Percentiles rank a stretch among this genome's conserved stretches.
These are phyloP conservation scores for Rhodamnia argentea DNA, from an alignment of 345 rosid genomes.

Conservation along the genomic window DNA sequence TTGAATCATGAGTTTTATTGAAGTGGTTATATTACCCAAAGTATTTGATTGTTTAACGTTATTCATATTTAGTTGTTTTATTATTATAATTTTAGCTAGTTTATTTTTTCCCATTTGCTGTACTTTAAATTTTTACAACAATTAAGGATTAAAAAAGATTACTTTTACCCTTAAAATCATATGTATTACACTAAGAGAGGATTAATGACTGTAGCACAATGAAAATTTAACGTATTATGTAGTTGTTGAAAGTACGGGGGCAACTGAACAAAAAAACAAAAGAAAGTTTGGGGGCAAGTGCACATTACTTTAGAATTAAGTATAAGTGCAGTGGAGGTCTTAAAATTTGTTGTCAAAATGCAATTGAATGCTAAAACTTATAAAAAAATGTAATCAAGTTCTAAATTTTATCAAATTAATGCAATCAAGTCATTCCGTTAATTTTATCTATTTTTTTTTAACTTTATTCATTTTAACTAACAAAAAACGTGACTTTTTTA, in stretches of 20 bases:
- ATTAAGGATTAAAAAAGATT: neutral
- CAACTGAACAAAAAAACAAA: neutral
- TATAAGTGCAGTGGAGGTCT: too few relatives aligned
- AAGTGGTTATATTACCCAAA: neutral
- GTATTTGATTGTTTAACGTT: neutral
- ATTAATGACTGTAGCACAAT: neutral
- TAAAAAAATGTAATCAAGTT: too few relatives aligned
- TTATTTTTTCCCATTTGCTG: neutral
- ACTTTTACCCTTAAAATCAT: neutral
- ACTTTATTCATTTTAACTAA: too few relatives aligned
- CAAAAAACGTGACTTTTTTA: too few relatives aligned
- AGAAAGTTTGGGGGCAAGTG: neutral
- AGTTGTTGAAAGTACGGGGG: neutral
- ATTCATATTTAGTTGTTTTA: neutral
- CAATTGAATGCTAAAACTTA: too few relatives aligned
- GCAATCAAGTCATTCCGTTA: too few relatives aligned
- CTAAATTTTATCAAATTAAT: too few relatives aligned
- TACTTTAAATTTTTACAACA: neutral
- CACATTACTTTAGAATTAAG: neutral
- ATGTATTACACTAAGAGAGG: neutral
- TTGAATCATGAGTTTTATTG: neutral
- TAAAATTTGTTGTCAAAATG: too few relatives aligned
- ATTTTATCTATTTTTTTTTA: too few relatives aligned
- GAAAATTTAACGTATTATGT: neutral
- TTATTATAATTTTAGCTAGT: neutral